Evolutionary conservation across 1,139 yeast species (phyloP), one percentile per base, ranked within the genome.

Genomic region (Pichia kudriavzevii): DNA sequence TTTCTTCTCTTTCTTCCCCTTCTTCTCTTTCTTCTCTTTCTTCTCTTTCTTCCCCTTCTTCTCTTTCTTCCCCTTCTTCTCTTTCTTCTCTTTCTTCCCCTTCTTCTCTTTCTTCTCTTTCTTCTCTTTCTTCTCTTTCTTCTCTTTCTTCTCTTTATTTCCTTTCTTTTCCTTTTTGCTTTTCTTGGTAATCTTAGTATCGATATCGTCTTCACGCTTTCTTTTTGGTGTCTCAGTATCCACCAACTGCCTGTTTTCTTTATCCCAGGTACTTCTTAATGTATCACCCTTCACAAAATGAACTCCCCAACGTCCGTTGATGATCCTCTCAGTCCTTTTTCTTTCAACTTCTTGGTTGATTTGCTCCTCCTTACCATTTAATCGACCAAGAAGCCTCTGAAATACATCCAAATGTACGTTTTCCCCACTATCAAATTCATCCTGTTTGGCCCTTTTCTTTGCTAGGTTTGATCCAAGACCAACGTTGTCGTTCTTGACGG

Each of bases 321-420:
- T 65, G 36, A 84, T 75, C 37, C 71, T 70, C 13, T 81, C 80
- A 33, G 74, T 72, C 44, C 83, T 66, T 48, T 76, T 77, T 40
- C 73, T 66, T 26, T 81, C 88, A 44, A 81, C 56, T 49, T 78
- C 87, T 39, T 67, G 61, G 34, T 59, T 59, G 12, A 79, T 67
- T 42, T 66, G 66, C 21, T 72, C 75, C 55, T 77, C 88, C 47
- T 74, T 75, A 26, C 93, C 93, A 53, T 81, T 91, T 42, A 91
- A 67, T 51, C 91, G 71, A 7, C 96, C 96, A 45, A 91, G 66
- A 33, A 91, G 73, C 52, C 94, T 69, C 61, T 93, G 98, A 56
- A 91, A 91, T 12, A 80, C 94, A 57, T 91, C 97, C 33, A 93
- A 64, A 2, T 97, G 97, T 14, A 91, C 82, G 43, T 91, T 77